phyloP scores from a whole-genome alignment of 1,139 yeast genomes.

The Nakaseomyces sp. region DNA sequence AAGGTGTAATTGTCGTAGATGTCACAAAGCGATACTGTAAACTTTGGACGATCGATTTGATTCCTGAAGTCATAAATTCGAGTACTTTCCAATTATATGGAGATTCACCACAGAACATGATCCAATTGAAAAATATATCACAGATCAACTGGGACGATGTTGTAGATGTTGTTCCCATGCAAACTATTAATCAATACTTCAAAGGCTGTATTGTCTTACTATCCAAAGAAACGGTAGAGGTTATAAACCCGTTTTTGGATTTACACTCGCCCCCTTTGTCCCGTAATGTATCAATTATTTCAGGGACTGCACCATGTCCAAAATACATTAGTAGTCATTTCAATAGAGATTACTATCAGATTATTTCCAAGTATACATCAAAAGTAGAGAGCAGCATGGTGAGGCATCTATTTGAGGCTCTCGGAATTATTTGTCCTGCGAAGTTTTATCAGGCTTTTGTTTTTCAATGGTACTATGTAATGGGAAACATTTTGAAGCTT shows the following conservation, averaged over 20 bases:
- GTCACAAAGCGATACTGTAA: slow-evolving; percentile 34
- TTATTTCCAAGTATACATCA: neutral
- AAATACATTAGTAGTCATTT: neutral
- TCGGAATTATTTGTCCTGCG: neutral
- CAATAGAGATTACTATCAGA: neutral
- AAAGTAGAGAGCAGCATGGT: neutral
- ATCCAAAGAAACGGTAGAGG: neutral
- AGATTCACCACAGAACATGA: slow-evolving; percentile 22
- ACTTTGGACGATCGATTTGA: slow-evolving; percentile 41
- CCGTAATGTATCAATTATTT: no score
- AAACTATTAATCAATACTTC: no score
- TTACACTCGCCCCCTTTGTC: neutral
- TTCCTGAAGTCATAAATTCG: slow-evolving; percentile 25
- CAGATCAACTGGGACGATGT: neutral
- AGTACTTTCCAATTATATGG: slow-evolving; percentile 24
- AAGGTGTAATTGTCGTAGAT: slow-evolving; percentile 47
- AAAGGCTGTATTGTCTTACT: neutral
- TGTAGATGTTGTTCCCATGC: neutral
- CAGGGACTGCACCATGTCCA: neutral
- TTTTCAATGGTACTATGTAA: slow-evolving; percentile 1
- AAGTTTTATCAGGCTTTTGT: slow-evolving; percentile 1
- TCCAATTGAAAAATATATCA: slow-evolving; percentile 13
- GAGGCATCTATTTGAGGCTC: neutral
- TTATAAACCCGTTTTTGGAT: neutral
- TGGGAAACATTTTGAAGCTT: neutral